Base-by-base conservation (phyloP, 768 basidiomycete genomes). In the Russula earlei region DNA sequence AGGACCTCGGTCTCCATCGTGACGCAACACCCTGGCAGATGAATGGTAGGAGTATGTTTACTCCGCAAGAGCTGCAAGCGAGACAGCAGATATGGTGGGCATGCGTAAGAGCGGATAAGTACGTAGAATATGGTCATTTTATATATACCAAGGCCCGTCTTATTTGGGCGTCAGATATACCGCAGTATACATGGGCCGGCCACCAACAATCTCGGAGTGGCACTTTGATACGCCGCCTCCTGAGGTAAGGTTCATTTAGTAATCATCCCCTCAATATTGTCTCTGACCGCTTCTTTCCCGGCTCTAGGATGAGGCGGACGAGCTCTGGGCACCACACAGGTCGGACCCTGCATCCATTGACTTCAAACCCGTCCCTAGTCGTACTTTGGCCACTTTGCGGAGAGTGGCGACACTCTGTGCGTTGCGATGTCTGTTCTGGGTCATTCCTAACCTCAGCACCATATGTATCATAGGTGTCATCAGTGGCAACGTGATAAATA, bases 1-100 rank as follows among this genome's bases (percentile, higher is more conserved):
- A 83, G 59, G 89, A 92, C 66, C 71, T 91, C 15, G 89, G 89
- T 31, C 71, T 92, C 59, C 88, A 92, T 65, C 85, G 86, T 27
- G 80, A 87, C 62, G 80, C 87, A 4, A 79, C 83, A 24, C 79
- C 77, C 52, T 92, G 89, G 87, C 81, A 81, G 63, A 75, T 78
- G 51, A 73, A 80, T 54, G 81, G 80, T 14, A 75, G 73, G 45
- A 74, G 75, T 54, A 67, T 90, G 34, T 87, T 90, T 62, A 78
- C 78, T 9, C 40, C 54, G 15, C 47, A 81, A 63, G 88, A 90
- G 67, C 81, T 78, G 27, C 85, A 88, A 66, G 78, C 75, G 5
- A 76, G 87, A 59, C 79, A 81, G 48, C 85, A 87, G 61, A 84
- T 88, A 41, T 91, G 87, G 87, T 88, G 85, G 84, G 74, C 77